Base-by-base conservation (phyloP, 129 eudicot genomes). In the Flaveria robusta region DNA sequence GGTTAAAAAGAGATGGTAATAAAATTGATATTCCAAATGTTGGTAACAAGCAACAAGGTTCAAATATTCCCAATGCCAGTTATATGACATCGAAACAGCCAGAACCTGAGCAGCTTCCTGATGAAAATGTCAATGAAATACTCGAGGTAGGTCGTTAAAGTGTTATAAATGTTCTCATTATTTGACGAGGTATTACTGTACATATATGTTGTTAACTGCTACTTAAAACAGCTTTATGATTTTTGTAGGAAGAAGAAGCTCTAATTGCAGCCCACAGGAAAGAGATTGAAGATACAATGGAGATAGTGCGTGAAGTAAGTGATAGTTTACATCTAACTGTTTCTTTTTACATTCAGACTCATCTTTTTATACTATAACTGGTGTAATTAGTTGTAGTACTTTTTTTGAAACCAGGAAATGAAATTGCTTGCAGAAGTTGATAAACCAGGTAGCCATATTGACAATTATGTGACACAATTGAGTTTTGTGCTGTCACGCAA, bases 271-370 rank as follows among this genome's bases (percentile, higher is more conserved):
- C 98, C 52, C 98, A 94, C 71, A 82, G 98, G 76, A 94, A 91
- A 82, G 97, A 91, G 86, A 94, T 94, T 52, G 98, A 94, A 84
- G 98, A 94, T 83, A 94, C 98, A 4, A 94, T 94, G 98, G 98
- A 91, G 86, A 94, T 91, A 37, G 98, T 94, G 72, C 97, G 98
- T 42, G 98, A 94, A 74, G 98, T 89, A 83, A 88, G 90, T 74
- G 63, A 66, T 9, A 9, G 26, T 37, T 49, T 52, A 1, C 31
- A 64, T 41, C 37, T n/a, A 50, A 14, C 41, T 8, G 9, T n/a
- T 75, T 3, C 23, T 70, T 42, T 74, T 42, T 64, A 74, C 42
- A 9, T 50, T 23, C 5, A 47, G 19, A 20, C 24, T 68, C 8
- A 19, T 66, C 24, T 66, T 60, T 60, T 59, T 60, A 51, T 74